Conservation (phyloP, 192 early-diverging fungal genomes). For the Haplosporangium gracile region DNA sequence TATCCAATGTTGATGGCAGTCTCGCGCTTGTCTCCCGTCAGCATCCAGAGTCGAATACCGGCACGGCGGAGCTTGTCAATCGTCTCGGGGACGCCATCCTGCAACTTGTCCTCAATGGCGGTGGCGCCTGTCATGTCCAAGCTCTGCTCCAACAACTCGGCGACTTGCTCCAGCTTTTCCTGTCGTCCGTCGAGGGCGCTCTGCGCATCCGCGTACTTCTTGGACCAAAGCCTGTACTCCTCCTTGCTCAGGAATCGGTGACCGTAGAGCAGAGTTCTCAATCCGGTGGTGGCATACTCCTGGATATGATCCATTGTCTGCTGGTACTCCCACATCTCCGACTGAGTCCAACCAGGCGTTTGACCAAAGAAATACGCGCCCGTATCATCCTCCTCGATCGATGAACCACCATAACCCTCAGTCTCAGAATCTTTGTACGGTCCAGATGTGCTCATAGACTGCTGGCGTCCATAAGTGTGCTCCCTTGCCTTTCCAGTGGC, state of each 20-base stretch:
- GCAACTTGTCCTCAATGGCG: slow-evolving; percentile 92
- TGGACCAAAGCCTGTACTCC: slow-evolving; percentile 78
- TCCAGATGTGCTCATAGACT: neutral
- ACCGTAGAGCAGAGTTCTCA: slow-evolving; percentile 87
- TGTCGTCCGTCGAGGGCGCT: slow-evolving; percentile 75
- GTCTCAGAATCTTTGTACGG: neutral
- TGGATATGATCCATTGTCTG: slow-evolving; percentile 75
- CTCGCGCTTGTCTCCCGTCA: slow-evolving; percentile 94
- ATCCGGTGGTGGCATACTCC: slow-evolving; percentile 80
- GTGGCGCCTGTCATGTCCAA: slow-evolving; percentile 85
- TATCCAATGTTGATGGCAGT: slow-evolving; percentile 94
- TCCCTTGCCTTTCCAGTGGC: neutral
- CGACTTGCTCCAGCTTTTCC: slow-evolving; percentile 65
- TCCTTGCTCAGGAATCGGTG: slow-evolving; percentile 72
- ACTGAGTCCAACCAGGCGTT: slow-evolving; percentile 43
- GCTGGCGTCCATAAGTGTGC: neutral
- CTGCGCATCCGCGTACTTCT: slow-evolving; percentile 77
- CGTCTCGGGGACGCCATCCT: slow-evolving; percentile 88
- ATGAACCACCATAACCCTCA: neutral
- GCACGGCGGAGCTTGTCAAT: slow-evolving; percentile 83
- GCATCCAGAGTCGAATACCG: slow-evolving; percentile 89
- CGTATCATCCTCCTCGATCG: slow-evolving; percentile 23
- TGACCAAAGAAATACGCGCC: slow-evolving; percentile 53
- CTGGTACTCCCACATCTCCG: slow-evolving; percentile 68
- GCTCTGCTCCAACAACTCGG: slow-evolving; percentile 81